Evolutionary conservation across 495 filamentous ascomycete genomes (phyloP), one percentile per base, ranked within the genome.

Genomic region (Penicillium nucicola): DNA sequence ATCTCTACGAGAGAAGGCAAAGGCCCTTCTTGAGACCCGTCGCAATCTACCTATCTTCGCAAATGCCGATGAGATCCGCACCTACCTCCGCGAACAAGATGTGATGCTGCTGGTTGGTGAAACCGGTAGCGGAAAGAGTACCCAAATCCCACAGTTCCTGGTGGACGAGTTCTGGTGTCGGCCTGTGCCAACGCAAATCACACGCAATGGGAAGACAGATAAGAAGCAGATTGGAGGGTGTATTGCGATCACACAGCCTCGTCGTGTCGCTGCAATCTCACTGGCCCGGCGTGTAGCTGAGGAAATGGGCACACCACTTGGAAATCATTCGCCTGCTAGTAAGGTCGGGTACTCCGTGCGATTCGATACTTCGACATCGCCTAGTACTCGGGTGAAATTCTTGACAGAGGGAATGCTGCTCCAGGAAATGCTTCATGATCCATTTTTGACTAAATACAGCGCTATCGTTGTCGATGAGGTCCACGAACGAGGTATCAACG

Each of bases 341-440:
- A 75, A 80, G 54, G 95, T 99, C 13, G 95, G 95, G 15, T 99
- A 97, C 59, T 87, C 87, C 9, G 92, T 99, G 19, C 84, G 95
- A 35, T 97, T 97, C 64, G 93, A 99, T 59, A 82, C 81, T n/a
- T 88, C 87, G 17, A 82, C 81, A 1, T 78, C 84, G 10, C 88
- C 89, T 8, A 78, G 74, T 38, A 89, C 89, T 1, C 79, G 76
- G 50, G 86, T 99, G 65, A 97, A 97, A 64, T 99, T 88, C 59
- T 72, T 99, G 54, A 99, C 95, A 0, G 95, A 99, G 66, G 95
- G 95, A 45, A 97, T 96, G 88, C 74, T 99, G 38, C 75, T 99
- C 12, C 92, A 97, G 68, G 95, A 99, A 66, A 85, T 97, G 74
- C 68, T 97, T 36, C 79, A 85, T 45, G 95, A 97, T 66, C 90